These are phyloP conservation scores for Volvox africanus DNA, from an alignment of 139 green algal genomes.

Conservation along the genomic window DNA sequence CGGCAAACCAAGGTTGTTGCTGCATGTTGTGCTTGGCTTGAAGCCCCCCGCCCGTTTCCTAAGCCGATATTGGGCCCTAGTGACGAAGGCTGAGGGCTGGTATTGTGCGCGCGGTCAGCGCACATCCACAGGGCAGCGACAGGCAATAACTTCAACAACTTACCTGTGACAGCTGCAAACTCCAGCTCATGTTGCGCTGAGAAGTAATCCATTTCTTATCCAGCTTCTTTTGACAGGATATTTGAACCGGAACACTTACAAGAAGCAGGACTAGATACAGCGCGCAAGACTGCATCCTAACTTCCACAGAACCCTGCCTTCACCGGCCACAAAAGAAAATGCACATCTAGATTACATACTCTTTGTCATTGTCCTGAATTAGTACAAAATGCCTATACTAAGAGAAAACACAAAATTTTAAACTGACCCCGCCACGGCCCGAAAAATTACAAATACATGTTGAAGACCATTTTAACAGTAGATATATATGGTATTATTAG, in stretches of 20 bases:
- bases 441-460: too few relatives aligned
- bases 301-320: too few relatives aligned
- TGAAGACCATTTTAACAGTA: too few relatives aligned
- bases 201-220: not conserved
- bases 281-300: not conserved
- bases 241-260: not conserved
- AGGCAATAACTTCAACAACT: not conserved
- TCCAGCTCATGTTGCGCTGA: not conserved
- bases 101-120: not conserved
- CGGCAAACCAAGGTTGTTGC: not conserved
- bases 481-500: too few relatives aligned
- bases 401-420: too few relatives aligned
- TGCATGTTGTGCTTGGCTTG: not conserved
- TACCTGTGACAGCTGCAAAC: not conserved
- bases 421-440: too few relatives aligned
- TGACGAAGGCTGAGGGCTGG: slow-evolving; percentile 22
- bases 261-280: not conserved
- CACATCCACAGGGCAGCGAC: not conserved
- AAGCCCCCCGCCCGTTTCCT: not conserved
- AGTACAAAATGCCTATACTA: too few relatives aligned
- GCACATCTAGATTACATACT: too few relatives aligned
- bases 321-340: too few relatives aligned
- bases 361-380: too few relatives aligned
- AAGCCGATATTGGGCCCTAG: not conserved
- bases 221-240: not conserved